Conservation (phyloP, 2,329 filamentous ascomycete genomes). For the Trichothecium sympodiale region DNA sequence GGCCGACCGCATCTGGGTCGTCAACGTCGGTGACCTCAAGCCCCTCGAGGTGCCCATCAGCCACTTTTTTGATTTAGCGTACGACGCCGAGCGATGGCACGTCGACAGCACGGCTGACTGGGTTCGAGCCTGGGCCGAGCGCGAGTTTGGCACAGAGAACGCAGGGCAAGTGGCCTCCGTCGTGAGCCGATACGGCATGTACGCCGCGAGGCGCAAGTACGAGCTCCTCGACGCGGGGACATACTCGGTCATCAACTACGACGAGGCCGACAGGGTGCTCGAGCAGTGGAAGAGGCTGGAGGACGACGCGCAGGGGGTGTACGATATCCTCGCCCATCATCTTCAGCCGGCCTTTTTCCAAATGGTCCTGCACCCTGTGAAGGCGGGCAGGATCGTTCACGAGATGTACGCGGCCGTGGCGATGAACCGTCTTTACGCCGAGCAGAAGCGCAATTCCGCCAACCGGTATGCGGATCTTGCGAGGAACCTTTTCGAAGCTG, state of each 20-base stretch:
- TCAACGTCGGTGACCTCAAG: conserved; percentile 58
- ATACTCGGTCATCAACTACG: conserved; percentile 43
- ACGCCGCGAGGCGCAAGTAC: conserved; percentile 22
- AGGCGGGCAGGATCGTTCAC: conserved; percentile 44
- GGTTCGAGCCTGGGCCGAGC: conserved; percentile 43
- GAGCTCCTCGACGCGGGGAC: conserved; percentile 12
- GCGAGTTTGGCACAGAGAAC: conserved; percentile 42
- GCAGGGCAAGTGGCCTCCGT: conserved; percentile 39
- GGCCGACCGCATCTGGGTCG: conserved; percentile 52
- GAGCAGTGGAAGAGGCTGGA: conserved; percentile 4
- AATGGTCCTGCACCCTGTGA: conserved; percentile 41
- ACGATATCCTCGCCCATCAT: conserved; percentile 37
- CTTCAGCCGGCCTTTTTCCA: conserved; percentile 42
- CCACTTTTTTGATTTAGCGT: conserved; percentile 58
- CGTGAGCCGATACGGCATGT: conserved; percentile 32
- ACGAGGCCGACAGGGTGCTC: conserved; percentile 49
- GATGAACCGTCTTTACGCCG: conserved; percentile 40
- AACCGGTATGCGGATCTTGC: conserved; percentile 32
- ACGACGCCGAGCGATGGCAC: conserved; percentile 48
- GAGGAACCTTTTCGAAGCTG: conserved; percentile 41
- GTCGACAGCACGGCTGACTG: conserved; percentile 43
- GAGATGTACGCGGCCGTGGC: conserved; percentile 39
- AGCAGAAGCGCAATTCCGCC: conserved; percentile 43
- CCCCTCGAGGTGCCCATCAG: conserved; percentile 52
- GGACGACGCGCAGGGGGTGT: conserved; percentile 41